A percentile compares a stretch with the other conserved stretches of the same genome.
Evolutionary conservation across 441 rosid species (phyloP).

Genomic region (Corymbia calophylla): DNA sequence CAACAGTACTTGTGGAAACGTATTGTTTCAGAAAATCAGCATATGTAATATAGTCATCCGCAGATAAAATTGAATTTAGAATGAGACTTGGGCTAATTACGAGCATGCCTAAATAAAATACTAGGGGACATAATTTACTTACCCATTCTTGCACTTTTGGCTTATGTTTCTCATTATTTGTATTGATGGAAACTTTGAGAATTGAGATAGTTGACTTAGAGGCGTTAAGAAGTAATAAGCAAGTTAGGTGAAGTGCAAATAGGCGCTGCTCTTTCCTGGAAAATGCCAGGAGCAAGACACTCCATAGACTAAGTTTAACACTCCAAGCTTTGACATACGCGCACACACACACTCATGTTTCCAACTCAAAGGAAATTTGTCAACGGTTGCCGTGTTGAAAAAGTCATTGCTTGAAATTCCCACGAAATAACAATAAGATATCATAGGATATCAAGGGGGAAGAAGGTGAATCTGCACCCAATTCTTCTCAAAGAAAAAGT

Average conservation of each 20-base stretch:
- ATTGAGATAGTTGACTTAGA: not conserved
- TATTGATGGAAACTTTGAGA: not conserved
- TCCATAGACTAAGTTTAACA: not conserved
- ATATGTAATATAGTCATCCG: not conserved
- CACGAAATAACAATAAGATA: not conserved
- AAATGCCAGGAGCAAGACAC: not conserved
- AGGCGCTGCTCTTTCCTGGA: not conserved
- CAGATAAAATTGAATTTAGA: not conserved
- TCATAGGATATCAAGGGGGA: not conserved
- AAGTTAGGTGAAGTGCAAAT: slow-evolving; percentile 32
- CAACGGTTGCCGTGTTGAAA: not conserved
- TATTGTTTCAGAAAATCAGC: not conserved
- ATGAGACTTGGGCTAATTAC: not conserved
- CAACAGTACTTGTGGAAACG: not conserved
- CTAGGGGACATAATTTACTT: not conserved
- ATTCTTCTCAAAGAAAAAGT: not conserved
- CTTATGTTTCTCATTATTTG: not conserved
- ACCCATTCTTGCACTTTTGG: not conserved
- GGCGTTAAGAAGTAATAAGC: not conserved
- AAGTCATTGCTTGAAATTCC: not conserved
- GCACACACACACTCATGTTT: not conserved
- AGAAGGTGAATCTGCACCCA: not conserved
- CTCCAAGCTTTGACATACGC: not conserved
- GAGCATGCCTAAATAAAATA: not conserved
- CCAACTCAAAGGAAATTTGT: not conserved